phyloP scores from a whole-genome alignment of 176 grass and related monocot species.

The Alopecurus myosuroides region DNA sequence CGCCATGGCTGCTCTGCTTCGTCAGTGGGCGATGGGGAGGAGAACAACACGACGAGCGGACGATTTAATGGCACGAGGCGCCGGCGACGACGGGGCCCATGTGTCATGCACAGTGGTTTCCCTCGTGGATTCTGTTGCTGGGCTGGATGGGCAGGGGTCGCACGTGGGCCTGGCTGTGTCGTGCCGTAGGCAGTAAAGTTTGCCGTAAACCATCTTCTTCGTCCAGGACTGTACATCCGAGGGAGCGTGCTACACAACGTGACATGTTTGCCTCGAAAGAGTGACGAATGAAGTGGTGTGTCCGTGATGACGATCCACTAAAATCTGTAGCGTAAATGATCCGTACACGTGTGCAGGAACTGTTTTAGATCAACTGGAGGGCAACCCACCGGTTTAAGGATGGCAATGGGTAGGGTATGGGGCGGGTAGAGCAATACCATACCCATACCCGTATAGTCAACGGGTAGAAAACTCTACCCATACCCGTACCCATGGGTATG shows the following conservation, averaged over 20 bases:
- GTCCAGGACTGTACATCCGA: neutral
- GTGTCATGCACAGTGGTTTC: neutral
- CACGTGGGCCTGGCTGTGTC: slow-evolving; percentile 10
- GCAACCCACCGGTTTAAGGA: too few species aligned
- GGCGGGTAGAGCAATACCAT: too few species aligned
- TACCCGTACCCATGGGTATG: too few species aligned
- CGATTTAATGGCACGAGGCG: neutral
- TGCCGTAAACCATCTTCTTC: neutral
- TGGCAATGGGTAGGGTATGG: too few species aligned
- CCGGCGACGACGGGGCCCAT: accelerated
- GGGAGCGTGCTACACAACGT: neutral
- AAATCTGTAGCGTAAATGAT: too few species aligned
- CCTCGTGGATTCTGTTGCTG: neutral
- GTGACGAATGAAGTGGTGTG: neutral
- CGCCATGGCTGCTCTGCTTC: slow-evolving; percentile 30
- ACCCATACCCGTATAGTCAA: too few species aligned
- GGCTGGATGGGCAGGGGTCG: neutral
- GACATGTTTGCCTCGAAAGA: neutral
- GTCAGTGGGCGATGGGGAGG: neutral
- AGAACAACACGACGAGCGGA: neutral
- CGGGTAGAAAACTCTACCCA: too few species aligned
- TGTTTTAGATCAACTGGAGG: too few species aligned
- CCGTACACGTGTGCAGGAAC: too few species aligned
- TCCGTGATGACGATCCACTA: neutral
- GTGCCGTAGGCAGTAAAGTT: neutral